Conservation (phyloP, 352 stramenopile species). For the Globisporangium barbulae region DNA sequence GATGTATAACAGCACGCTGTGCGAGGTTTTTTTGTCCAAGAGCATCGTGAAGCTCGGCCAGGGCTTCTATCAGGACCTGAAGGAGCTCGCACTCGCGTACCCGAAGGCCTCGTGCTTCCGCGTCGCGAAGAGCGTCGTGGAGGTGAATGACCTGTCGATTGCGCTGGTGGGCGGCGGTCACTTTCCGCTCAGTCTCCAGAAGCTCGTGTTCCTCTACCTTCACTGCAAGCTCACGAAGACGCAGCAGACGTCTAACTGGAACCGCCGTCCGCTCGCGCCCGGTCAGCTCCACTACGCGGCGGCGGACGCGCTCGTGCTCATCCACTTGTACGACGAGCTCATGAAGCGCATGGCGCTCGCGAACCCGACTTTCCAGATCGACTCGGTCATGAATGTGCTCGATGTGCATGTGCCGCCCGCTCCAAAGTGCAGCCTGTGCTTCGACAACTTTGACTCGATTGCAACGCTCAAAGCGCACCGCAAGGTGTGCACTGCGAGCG, state of each 20-base stretch:
- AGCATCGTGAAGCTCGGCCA: constrained; percentile 68
- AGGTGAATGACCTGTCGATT: constrained; percentile 77
- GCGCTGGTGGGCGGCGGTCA: constrained; percentile 37
- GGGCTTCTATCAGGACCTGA: constrained; percentile 56
- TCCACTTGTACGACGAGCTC: constrained; percentile 68
- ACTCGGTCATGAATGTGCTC: constrained; percentile 52
- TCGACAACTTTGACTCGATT: constrained; percentile 31
- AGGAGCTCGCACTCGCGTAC: constrained; percentile 59
- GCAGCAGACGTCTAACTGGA: constrained; percentile 81
- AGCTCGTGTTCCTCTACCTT: constrained; percentile 73
- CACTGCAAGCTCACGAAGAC: constrained; percentile 67
- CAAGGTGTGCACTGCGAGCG: constrained; percentile 34
- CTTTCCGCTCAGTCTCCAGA: constrained; percentile 67
- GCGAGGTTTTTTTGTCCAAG: constrained; percentile 59
- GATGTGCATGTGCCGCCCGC: constrained; percentile 44
- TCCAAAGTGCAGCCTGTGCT: constrained; percentile 58
- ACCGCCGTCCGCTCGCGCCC: constrained; percentile 46
- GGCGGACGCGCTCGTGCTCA: constrained; percentile 64
- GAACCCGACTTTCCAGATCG: constrained; percentile 36
- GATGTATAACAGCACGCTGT: constrained; percentile 59
- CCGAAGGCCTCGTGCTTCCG: constrained; percentile 66
- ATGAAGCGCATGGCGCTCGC: constrained; percentile 28
- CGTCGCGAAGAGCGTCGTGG: constrained; percentile 59
- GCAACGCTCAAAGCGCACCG: constrained; percentile 46
- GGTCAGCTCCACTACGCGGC: constrained; percentile 71